These are phyloP conservation scores for Friedmanniomyces simplex DNA, from an alignment of 495 filamentous ascomycete species.

Conservation along the genomic window DNA sequence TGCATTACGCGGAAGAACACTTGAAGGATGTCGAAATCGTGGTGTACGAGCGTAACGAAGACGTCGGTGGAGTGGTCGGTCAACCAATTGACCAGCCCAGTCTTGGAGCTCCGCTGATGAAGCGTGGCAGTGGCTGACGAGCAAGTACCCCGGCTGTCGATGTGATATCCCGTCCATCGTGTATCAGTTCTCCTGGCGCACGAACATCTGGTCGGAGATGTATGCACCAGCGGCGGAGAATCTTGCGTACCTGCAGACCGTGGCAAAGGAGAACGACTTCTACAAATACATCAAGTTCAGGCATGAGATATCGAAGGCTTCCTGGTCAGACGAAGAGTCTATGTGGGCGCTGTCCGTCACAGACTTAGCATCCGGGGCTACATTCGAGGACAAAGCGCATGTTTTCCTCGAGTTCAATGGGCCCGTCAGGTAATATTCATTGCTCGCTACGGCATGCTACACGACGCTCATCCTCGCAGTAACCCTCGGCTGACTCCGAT, in stretches of 20 bases:
- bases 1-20: slow-evolving; percentile 4
- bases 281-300: slow-evolving; percentile 8
- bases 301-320: not conserved
- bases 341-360: slow-evolving; percentile 7
- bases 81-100: not conserved
- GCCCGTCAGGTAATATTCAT: slow-evolving; percentile 4
- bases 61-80: slow-evolving; percentile 8
- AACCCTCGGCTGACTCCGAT: slow-evolving; percentile 6
- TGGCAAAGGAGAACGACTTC: slow-evolving; percentile 4
- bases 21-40: slow-evolving; percentile 12
- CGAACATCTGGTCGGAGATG: slow-evolving; percentile 12
- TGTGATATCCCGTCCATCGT: slow-evolving; percentile 10
- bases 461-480: not conserved
- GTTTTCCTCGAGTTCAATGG: slow-evolving; percentile 10
- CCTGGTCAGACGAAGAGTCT: slow-evolving; percentile 4
- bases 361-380: not conserved
- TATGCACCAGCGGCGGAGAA: slow-evolving; percentile 12
- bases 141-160: slow-evolving; percentile 1
- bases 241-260: slow-evolving; percentile 1
- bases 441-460: not conserved
- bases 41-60: slow-evolving; percentile 10
- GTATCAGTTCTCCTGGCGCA: slow-evolving; percentile 8
- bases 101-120: not conserved
- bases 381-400: slow-evolving; percentile 3
- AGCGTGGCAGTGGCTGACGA: slow-evolving; percentile 2